phyloP scores from a whole-genome alignment of 1,284 basidiomycete species.

The Porodaedalea pini region DNA sequence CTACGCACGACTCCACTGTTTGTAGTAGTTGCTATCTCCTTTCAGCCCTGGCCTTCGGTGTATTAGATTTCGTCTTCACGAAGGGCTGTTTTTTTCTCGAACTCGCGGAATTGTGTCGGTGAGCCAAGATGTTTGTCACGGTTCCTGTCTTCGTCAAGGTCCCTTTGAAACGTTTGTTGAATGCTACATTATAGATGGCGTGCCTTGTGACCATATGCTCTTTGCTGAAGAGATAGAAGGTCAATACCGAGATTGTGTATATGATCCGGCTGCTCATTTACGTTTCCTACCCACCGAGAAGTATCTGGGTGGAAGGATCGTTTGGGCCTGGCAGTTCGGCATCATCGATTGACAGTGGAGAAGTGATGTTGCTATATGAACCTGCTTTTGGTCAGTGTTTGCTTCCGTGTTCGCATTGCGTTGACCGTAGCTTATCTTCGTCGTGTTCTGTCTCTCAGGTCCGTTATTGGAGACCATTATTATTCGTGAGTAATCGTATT shows the following conservation, averaged over 20 bases:
- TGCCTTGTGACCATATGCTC: not conserved
- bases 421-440: no score
- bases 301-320: no score
- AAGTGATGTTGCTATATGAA: no score
- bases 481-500: no score
- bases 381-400: no score
- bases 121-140: not conserved
- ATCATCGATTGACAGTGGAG: no score
- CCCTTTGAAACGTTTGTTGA: not conserved
- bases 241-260: not conserved
- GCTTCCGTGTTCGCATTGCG: no score
- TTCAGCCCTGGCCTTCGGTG: not conserved
- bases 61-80: not conserved
- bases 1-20: not conserved
- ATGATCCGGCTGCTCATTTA: no score
- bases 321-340: no score
- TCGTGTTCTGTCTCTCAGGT: no score
- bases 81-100: not conserved
- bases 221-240: not conserved
- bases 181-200: not conserved
- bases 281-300: no score
- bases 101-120: not conserved
- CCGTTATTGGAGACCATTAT: no score
- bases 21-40: not conserved
- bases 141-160: not conserved